Evolutionary conservation across 306 rosid species (phyloP), one percentile per base, ranked within the genome.

Genomic region (Acacia crassicarpa): DNA sequence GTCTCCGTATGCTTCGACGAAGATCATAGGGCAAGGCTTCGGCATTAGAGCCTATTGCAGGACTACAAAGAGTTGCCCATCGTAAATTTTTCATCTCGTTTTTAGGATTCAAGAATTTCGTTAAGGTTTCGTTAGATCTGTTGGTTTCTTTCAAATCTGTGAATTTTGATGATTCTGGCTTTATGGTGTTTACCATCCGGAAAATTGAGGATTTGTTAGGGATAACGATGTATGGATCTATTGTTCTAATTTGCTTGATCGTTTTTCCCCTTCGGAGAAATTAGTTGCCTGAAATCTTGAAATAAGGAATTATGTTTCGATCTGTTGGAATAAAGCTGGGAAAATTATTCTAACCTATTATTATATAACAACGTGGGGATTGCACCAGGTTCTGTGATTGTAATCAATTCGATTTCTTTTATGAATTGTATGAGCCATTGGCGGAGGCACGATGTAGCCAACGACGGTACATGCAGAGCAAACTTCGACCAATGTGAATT

Each of bases 11-110:
- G 88, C 83, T 65, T 81, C 44, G 46, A 59, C 66, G 86, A 89
- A 84, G 93, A 91, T 84, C 87, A 88, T 11, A 92, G 91, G 82
- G 23, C 86, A 2, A 90, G 83, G 76, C 83, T 89, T 65, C 91
- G 93, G 85, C 99, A 93, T 80, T 94, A 88, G 82, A 89, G 94
- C 85, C 97, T 96, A 86, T 82, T 91, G 87, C 97, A 90, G 58
- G 99, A 96, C 84, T 96, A 80, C 84, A 63, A 91, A 19, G 99
- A 93, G 62, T 77, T 96, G 69, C 89, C 88, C 38, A 86, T 87
- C 98, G 98, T 95, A 87, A 69, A 78, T 44, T 44, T 58, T 66
- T 70, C 33, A 78, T 53, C 69, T 79, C 32, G 53, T 71, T n/a
- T 67, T 23, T 35, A 11, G 22, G 77, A 49, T 85, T 82, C 49